These are phyloP conservation scores for Batkoa obscura DNA, from an alignment of 371 early-diverging fungal genomes.

Conservation along the genomic window DNA sequence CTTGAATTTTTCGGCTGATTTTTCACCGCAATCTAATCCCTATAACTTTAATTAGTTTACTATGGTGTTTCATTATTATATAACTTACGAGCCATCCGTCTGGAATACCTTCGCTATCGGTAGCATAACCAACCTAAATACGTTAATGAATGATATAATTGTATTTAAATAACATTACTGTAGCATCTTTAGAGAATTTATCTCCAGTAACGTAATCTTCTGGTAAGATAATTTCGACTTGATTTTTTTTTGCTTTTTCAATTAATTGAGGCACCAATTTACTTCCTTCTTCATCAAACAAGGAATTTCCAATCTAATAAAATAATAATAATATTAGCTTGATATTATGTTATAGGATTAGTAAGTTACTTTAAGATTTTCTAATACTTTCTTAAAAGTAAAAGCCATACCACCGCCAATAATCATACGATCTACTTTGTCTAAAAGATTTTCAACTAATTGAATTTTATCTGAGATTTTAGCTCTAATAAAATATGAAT, in stretches of 20 bases:
- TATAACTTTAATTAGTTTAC: conserved; percentile 1
- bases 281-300: conserved; percentile 80
- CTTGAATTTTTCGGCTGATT: conserved; percentile 54
- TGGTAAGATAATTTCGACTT: conserved; percentile 78
- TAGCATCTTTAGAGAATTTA: conserved; percentile 61
- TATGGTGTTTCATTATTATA: background rate
- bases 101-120: conserved; percentile 75
- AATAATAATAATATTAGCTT: background rate
- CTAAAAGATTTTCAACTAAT: conserved; percentile 89
- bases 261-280: conserved; percentile 63
- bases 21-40: conserved; percentile 87
- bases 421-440: conserved; percentile 77
- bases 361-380: conserved; percentile 43
- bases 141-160: conserved; percentile 6
- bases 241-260: conserved; percentile 70
- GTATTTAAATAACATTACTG: conserved; percentile 11
- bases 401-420: conserved; percentile 97
- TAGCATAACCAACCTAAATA: conserved; percentile 46
- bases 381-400: conserved; percentile 87
- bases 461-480: conserved; percentile 98
- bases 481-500: conserved; percentile 29
- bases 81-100: conserved; percentile 48
- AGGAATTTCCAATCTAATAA: conserved; percentile 71
- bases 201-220: conserved; percentile 80
- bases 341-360: background rate